Base-by-base conservation (phyloP, 306 rosid genomes). In the Ziziphus jujuba region DNA sequence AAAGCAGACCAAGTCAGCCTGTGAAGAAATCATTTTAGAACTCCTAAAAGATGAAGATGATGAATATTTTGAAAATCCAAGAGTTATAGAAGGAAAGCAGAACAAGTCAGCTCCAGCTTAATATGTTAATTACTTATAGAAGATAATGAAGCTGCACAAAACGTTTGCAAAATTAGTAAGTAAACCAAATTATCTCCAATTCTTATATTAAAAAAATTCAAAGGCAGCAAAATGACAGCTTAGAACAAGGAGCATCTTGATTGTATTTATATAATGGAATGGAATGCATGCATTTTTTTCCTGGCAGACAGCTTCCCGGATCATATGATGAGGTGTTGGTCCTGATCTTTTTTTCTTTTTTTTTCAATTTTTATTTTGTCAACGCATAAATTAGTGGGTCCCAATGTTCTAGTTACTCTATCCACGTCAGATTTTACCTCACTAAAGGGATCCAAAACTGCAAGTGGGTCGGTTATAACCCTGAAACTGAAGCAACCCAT, bases 21-120 rank as follows among this genome's bases (percentile, higher is more conserved):
- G 57, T 44, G 59, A 76, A 50, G 76, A 64, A 53, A 57, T 76
- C 13, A 40, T 64, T 44, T 59, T 49, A 40, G 63, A 76, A 62
- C 40, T 64, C 28, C 35, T 16, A 19, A 56, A 19, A 75, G 45
- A 57, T 12, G 71, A 20, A 45, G 34, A 43, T 40, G 36, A 61
- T 1, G 45, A 40, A 40, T 40, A 8, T 43, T 61, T 61, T 40
- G 53, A 61, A 14, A 43, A 61, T 40, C 66, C 66, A 6, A 13
- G 49, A n/a, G 48, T 19, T 59, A 36, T 9, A 35, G 16, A 7
- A 33, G 25, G 24, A 6, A 8, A 49, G 1, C 10, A 16, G 6
- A 48, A 3, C n/a, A 48, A 15, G 13, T 1, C 1, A 38, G 9
- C 9, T 40, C 45, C 45, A 40, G 13, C 12, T 2, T 0, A 9